Evolutionary conservation across 257 asterid genomes (phyloP).

Genomic region (Verbascum thapsus): DNA sequence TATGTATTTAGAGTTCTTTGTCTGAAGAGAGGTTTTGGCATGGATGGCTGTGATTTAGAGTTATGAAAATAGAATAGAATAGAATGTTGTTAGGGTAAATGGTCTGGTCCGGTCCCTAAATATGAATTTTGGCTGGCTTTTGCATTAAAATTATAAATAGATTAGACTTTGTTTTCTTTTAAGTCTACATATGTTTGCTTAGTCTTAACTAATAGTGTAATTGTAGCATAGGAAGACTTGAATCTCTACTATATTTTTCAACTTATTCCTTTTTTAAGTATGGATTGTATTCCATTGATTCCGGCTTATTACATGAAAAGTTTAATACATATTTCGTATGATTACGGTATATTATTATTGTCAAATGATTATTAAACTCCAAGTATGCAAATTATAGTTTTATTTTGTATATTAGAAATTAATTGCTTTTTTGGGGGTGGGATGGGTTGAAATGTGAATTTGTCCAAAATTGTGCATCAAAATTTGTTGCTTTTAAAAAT

Average conservation of each 20-base stretch:
- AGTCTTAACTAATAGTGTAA: slow-evolving; percentile 1
- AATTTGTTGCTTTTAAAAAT: slow-evolving; percentile 6
- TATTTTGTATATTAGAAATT: too few species aligned
- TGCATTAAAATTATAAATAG: too few species aligned
- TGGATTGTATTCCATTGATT: too few species aligned
- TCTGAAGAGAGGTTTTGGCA: too few species aligned
- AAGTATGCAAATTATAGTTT: too few species aligned
- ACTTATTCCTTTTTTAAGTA: background rate
- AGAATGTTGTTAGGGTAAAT: too few species aligned
- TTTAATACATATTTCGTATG: background rate
- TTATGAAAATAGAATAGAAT: too few species aligned
- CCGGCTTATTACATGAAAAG: background rate
- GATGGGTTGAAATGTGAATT: background rate
- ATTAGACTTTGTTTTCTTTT: background rate
- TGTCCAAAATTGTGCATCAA: slow-evolving; percentile 13
- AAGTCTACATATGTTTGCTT: background rate
- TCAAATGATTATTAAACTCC: too few species aligned
- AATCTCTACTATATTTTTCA: background rate
- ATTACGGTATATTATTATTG: too few species aligned
- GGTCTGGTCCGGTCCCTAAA: slow-evolving; percentile 39
- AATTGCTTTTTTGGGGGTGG: background rate
- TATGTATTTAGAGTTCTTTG: slow-evolving; percentile 20
- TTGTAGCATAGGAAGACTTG: background rate
- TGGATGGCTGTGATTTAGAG: too few species aligned
- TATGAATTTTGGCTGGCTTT: slow-evolving; percentile 1